These are phyloP conservation scores for Starmerella scarabaei DNA, from an alignment of 805 yeast genomes.

Conservation along the genomic window DNA sequence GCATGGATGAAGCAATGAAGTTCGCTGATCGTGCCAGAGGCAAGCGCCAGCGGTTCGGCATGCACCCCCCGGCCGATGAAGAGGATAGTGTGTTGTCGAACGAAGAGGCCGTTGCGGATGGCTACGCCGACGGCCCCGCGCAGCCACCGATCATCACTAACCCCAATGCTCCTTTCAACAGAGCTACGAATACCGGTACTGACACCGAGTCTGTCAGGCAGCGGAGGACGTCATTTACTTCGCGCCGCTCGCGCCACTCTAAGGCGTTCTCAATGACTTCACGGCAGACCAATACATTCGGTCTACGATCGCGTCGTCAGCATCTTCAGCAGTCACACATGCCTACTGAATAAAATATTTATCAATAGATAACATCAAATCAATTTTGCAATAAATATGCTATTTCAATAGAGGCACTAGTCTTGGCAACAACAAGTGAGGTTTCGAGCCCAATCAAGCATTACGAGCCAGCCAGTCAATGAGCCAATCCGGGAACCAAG, in stretches of 20 bases:
- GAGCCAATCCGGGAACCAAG: conserved; percentile 24
- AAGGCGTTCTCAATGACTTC: conserved; percentile 9
- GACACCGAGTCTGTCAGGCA: not conserved
- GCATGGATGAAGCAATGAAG: conserved; percentile 42
- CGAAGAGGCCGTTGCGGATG: not conserved
- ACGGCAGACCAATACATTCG: conserved; percentile 1
- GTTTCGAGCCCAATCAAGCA: not conserved
- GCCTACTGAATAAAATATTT: not conserved
- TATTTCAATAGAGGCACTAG: not conserved
- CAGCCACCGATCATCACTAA: too few species aligned
- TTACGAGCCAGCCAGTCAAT: conserved; percentile 8
- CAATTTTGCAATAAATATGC: not conserved
- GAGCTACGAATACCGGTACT: not conserved
- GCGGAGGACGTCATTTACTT: conserved; percentile 8
- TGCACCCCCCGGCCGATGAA: conserved; percentile 4
- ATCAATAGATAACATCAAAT: not conserved
- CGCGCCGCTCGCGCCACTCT: conserved; percentile 5
- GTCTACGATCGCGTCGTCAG: conserved; percentile 9
- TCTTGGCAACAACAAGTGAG: too few species aligned
- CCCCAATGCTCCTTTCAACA: not conserved
- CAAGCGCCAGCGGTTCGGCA: conserved; percentile 11
- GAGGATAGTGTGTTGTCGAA: not conserved
- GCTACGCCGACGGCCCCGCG: conserved; percentile 6
- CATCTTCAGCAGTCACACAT: not conserved
- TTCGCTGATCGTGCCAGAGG: conserved; percentile 8